A percentile compares a stretch with the other conserved stretches of the same genome.
Evolutionary conservation across 306 rosid genomes (phyloP).

Genomic region (Cercis canadensis): DNA sequence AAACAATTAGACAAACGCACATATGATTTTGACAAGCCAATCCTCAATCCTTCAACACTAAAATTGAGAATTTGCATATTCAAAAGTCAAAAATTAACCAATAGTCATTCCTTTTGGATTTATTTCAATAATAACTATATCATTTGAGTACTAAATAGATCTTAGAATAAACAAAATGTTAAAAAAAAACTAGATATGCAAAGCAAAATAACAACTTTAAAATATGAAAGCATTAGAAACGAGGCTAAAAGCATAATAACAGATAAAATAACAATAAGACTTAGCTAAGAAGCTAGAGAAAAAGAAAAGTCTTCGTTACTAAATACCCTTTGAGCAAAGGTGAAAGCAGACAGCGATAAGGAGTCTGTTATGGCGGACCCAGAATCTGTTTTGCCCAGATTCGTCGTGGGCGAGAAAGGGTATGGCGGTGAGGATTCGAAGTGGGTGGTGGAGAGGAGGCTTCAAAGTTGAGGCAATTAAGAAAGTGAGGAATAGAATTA

Average conservation of each 20-base stretch:
- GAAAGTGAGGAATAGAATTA: too few species aligned
- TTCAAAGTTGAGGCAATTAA: not conserved
- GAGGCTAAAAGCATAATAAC: too few species aligned
- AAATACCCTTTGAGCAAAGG: not conserved
- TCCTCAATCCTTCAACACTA: too few species aligned
- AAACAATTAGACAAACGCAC: too few species aligned
- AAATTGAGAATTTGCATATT: slow-evolving; percentile 19
- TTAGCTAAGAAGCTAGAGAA: not conserved
- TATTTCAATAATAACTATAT: too few species aligned
- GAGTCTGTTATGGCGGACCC: not conserved
- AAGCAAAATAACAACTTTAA: not conserved
- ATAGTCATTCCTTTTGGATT: not conserved
- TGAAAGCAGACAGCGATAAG: not conserved
- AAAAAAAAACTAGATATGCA: not conserved
- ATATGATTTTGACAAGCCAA: too few species aligned
- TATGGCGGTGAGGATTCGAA: slow-evolving; percentile 21
- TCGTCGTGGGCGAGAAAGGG: slow-evolving; percentile 18
- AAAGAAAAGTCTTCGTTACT: not conserved
- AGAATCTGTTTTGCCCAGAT: not conserved
- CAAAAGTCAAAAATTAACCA: not conserved
- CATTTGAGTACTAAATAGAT: too few species aligned
- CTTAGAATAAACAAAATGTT: too few species aligned
- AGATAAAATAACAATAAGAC: not conserved
- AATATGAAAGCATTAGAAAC: not conserved
- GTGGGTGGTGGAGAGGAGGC: slow-evolving; percentile 26